Percentiles rank a stretch among this genome's conserved stretches.
phyloP scores from a whole-genome alignment of 1,284 basidiomycete species.

The Trichosporon asahii region DNA sequence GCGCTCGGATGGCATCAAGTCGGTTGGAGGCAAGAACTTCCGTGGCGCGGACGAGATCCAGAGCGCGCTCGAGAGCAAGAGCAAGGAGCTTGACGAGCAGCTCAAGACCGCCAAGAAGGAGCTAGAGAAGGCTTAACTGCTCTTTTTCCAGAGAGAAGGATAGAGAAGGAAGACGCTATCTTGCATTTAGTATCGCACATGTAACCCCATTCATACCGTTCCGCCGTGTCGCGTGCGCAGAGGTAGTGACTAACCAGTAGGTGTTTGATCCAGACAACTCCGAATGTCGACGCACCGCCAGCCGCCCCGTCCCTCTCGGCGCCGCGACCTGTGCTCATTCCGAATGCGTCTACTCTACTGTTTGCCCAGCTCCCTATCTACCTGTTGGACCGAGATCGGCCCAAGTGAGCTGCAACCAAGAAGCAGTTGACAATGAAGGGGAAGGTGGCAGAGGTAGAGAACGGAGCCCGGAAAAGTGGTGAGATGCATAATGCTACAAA shows the following conservation, averaged over 20 bases:
- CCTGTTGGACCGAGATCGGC: too few relatives aligned
- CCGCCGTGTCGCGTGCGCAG: not conserved
- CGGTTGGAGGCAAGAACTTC: conserved; percentile 40
- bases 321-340: not conserved
- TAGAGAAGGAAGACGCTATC: not conserved
- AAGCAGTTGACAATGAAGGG: too few relatives aligned
- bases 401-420: too few relatives aligned
- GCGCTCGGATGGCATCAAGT: conserved; percentile 46
- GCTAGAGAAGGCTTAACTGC: conserved; percentile 42
- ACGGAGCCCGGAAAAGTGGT: not conserved
- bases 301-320: not conserved
- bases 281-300: not conserved
- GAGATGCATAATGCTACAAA: conserved; percentile 7
- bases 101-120: conserved; percentile 48
- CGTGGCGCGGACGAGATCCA: conserved; percentile 44
- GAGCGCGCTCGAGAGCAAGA: conserved; percentile 40
- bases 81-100: conserved; percentile 40
- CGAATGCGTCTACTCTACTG: not conserved
- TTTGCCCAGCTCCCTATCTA: not conserved
- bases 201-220: not conserved
- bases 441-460: too few relatives aligned
- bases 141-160: not conserved
- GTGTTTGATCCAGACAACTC: not conserved
- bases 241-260: not conserved
- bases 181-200: not conserved